Evolutionary conservation across 108 stramenopile genomes (phyloP), one percentile per base, ranked within the genome.

Genomic region (Aureococcus anophagefferens): DNA sequence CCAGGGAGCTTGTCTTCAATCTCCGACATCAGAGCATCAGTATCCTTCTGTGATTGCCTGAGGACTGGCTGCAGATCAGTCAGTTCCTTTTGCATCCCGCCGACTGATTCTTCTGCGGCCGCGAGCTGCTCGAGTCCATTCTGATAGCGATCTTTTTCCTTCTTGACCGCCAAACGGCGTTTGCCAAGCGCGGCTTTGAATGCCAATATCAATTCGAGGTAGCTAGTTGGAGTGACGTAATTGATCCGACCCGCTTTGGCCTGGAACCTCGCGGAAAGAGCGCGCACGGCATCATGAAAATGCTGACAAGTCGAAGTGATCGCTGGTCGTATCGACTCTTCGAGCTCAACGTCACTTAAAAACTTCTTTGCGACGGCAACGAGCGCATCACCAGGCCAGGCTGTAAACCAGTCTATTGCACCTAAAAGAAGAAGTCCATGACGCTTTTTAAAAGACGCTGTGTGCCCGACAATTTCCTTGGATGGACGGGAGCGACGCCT

Each of bases 151-250:
- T 46, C 33, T 21, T 74, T 73, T 0, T 69, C 80, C 13, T 45
- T 30, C 30, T 33, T 31, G 7, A 87, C 80, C 25, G 83, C 77
- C 7, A 46, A 68, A 1, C 85, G 79, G 40, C 77, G 77, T 0
- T 44, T 31, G 15, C 67, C 77, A 0, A 87, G 81, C 1, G 79
- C 69, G 1, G 62, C 69, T 71, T 86, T 85, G 80, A 84, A 87
- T 21, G 85, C 85, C 40, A 77, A 40, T 32, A 87, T 86, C 16
- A 87, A 69, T 46, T 87, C 87, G 51, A 87, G 46, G 79, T 86
- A 87, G 65, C 70, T 72, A 11, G 87, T 88, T 30, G 87, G 87
- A 11, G 87, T 88, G 35, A 88, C 86, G 67, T 88, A 88, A 68
- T 84, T 85, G 66, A 71, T 68, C 13, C 87, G 81, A 37, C 77